Evolutionary conservation across 768 basidiomycete genomes (phyloP).

Genomic region (Agrocybe pediades): DNA sequence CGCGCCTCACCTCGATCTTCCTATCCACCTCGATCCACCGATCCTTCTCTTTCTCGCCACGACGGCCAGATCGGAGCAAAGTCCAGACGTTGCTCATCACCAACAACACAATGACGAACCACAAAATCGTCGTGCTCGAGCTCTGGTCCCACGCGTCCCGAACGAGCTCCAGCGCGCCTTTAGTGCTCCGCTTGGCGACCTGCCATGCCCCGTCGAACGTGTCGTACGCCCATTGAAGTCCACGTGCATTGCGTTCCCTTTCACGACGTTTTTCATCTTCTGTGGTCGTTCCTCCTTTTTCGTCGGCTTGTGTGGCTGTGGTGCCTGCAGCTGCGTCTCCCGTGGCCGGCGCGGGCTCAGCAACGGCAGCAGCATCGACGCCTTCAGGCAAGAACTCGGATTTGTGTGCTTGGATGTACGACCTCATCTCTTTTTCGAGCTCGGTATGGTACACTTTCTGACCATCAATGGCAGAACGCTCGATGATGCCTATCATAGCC

Average conservation of each 20-base stretch:
- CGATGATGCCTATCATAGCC: constrained; percentile 80
- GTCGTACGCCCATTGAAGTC: constrained; percentile 87
- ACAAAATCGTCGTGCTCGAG: constrained; percentile 69
- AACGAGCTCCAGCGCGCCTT: constrained; percentile 75
- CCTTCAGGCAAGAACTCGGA: constrained; percentile 89
- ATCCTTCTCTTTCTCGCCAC: too few species aligned
- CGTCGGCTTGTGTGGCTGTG: constrained; percentile 22
- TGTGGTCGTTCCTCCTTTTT: constrained; percentile 12
- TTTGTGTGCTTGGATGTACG: constrained; percentile 87
- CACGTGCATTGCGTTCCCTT: constrained; percentile 67
- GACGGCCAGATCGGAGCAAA: constrained; percentile 43
- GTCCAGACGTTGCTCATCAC: constrained; percentile 81
- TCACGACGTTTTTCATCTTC: constrained; percentile 59
- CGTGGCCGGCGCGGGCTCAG: constrained; percentile 6
- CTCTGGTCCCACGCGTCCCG: constrained; percentile 81
- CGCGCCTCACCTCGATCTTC: constrained; percentile 51
- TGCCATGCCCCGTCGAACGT: constrained; percentile 76
- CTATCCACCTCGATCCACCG: constrained; percentile 42
- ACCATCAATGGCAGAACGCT: constrained; percentile 87
- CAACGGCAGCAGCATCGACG: constrained; percentile 53
- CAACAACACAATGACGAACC: constrained; percentile 69
- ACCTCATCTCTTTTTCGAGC: constrained; percentile 81
- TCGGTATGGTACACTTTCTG: constrained; percentile 87
- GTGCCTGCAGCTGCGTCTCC: constrained; percentile 9
- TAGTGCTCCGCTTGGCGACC: constrained; percentile 71